Conservation (phyloP, 2,329 filamentous ascomycete genomes). For the Metarhizium anisopliae region DNA sequence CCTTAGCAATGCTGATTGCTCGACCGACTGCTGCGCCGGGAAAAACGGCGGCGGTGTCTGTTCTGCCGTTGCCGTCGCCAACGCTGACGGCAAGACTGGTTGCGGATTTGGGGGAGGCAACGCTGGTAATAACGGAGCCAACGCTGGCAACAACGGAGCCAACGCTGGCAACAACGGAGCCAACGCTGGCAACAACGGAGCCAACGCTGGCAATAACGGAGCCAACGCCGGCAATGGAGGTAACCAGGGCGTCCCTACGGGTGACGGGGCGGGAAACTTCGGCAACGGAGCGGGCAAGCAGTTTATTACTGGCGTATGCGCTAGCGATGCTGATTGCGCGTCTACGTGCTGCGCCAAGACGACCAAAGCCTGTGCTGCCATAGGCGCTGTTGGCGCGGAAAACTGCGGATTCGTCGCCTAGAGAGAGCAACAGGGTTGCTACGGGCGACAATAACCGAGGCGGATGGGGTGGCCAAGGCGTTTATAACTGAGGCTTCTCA, state of each 20-base stretch:
- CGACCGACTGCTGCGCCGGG: constrained; percentile 20
- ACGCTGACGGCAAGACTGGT: constrained; percentile 18
- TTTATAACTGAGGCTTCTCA: too few relatives aligned
- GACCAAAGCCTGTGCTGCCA: too few relatives aligned
- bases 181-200: not conserved
- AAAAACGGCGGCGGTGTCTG: constrained; percentile 14
- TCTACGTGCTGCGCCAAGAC: constrained; percentile 17
- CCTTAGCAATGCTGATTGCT: constrained; percentile 17
- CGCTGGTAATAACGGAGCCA: not conserved
- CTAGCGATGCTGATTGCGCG: constrained; percentile 18
- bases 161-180: too few relatives aligned
- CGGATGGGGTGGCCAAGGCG: too few relatives aligned
- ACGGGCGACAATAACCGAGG: too few relatives aligned
- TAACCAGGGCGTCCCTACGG: not conserved
- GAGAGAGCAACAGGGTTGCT: too few relatives aligned
- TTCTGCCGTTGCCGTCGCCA: constrained; percentile 11
- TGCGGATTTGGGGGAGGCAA: constrained; percentile 17
- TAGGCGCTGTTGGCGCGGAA: too few relatives aligned
- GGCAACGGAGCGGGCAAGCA: constrained; percentile 16
- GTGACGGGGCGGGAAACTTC: constrained; percentile 14
- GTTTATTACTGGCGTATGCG: constrained; percentile 22
- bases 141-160: constrained; percentile 10
- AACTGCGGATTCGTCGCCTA: too few relatives aligned
- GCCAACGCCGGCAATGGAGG: not conserved
- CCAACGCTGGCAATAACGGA: constrained; percentile 12